Evolutionary conservation across 2,329 filamentous ascomycete species (phyloP).

Genomic region (Ustilaginoidea virens): DNA sequence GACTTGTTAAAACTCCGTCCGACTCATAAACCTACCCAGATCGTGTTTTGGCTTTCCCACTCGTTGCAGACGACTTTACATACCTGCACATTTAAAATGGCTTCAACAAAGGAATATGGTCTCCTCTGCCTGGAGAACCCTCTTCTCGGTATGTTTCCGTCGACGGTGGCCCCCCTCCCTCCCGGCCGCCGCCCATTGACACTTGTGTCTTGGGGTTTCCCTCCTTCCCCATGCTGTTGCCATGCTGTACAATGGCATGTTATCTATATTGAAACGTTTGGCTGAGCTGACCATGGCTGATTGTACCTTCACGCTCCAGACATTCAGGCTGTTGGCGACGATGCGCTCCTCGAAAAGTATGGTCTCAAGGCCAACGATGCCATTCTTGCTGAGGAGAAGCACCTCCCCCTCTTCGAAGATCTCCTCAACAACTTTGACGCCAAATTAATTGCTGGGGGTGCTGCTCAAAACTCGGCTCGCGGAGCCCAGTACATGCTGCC

Average conservation of each 20-base stretch:
- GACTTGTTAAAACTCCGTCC: no score
- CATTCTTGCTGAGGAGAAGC: constrained; percentile 88
- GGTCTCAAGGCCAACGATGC: constrained; percentile 90
- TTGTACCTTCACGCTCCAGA: constrained; percentile 35
- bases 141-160: constrained; percentile 56
- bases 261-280: background rate
- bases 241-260: background rate
- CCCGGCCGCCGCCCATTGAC: background rate
- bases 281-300: background rate
- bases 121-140: constrained; percentile 95
- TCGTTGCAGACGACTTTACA: no score
- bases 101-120: constrained; percentile 62
- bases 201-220: background rate
- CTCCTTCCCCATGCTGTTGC: background rate
- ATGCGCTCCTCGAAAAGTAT: constrained; percentile 83
- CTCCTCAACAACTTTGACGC: constrained; percentile 83
- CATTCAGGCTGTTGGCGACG: constrained; percentile 76
- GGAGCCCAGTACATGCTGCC: constrained; percentile 94
- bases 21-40: no score
- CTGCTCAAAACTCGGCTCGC: constrained; percentile 92
- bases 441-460: constrained; percentile 88
- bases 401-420: constrained; percentile 82
- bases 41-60: no score
- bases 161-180: background rate
- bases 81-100: constrained; percentile 51